Evolutionary conservation across 768 basidiomycete genomes (phyloP).

Genomic region (Lactarius vividus): DNA sequence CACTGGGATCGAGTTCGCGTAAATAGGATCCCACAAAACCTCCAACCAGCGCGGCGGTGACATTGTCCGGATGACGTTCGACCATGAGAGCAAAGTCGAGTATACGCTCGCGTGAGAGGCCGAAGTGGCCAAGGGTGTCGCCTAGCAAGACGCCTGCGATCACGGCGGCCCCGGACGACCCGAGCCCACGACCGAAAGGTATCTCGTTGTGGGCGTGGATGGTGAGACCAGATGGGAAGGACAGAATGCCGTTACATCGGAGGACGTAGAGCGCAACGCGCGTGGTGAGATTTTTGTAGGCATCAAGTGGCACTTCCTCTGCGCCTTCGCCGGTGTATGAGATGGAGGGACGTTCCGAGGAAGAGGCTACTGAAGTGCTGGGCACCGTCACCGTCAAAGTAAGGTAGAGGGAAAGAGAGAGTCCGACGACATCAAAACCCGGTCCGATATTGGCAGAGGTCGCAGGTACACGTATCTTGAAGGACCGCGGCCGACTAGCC

Average conservation of each 20-base stretch:
- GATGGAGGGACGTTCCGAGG: slow-evolving; percentile 51
- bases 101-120: slow-evolving; percentile 65
- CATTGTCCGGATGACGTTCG: slow-evolving; percentile 98
- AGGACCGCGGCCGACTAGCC: slow-evolving; percentile 29
- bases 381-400: slow-evolving; percentile 62
- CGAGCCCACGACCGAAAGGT: slow-evolving; percentile 95
- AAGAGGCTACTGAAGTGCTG: slow-evolving; percentile 23
- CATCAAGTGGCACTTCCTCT: slow-evolving; percentile 84
- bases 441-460: slow-evolving; percentile 99
- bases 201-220: slow-evolving; percentile 90
- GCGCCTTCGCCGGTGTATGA: slow-evolving; percentile 88
- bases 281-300: slow-evolving; percentile 96
- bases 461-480: slow-evolving; percentile 87
- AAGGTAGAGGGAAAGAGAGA: slow-evolving; percentile 86
- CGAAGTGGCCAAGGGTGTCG: slow-evolving; percentile 72
- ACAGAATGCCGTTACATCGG: slow-evolving; percentile 74
- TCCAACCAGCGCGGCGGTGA: slow-evolving; percentile 94
- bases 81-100: slow-evolving; percentile 99
- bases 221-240: slow-evolving; percentile 72
- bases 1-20: slow-evolving; percentile 78
- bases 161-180: slow-evolving; percentile 98
- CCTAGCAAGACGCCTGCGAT: slow-evolving; percentile 94
- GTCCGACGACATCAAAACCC: slow-evolving; percentile 98
- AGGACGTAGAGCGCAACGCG: slow-evolving; percentile 97
- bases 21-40: slow-evolving; percentile 98